These are phyloP conservation scores for Alternaria ethzedia DNA, from an alignment of 2,329 filamentous ascomycete species.

Conservation along the genomic window DNA sequence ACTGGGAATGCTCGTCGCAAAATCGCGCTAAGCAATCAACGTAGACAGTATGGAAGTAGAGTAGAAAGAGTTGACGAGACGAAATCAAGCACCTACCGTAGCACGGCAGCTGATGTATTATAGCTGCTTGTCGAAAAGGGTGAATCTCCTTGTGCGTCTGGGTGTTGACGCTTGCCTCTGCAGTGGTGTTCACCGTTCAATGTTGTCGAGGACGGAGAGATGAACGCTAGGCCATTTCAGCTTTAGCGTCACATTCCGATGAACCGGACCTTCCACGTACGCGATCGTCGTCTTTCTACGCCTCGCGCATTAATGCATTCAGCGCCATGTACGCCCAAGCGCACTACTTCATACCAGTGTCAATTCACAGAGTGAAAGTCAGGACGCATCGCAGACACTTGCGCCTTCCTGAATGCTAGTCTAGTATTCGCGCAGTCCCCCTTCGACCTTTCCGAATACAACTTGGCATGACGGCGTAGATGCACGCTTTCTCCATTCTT, in stretches of 20 bases:
- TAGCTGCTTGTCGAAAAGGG: neutral
- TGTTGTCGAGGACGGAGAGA: slow-evolving; percentile 3
- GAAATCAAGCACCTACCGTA: neutral
- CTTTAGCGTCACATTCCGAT: slow-evolving; percentile 5
- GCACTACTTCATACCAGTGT: slow-evolving; percentile 12
- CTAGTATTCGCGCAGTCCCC: neutral
- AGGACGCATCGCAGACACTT: neutral
- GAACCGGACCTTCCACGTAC: slow-evolving; percentile 16
- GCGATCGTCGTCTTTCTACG: slow-evolving; percentile 6
- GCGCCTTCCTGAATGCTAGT: neutral
- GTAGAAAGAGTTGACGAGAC: neutral
- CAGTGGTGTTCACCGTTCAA: neutral
- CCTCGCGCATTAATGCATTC: slow-evolving; percentile 6
- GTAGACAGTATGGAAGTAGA: neutral
- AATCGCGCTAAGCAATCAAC: slow-evolving; percentile 13
- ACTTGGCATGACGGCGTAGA: slow-evolving; percentile 58
- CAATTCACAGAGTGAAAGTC: neutral
- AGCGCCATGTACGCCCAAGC: slow-evolving; percentile 24
- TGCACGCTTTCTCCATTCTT: slow-evolving; percentile 97
- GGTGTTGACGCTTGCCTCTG: neutral
- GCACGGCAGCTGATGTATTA: neutral
- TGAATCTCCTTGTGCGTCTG: neutral
- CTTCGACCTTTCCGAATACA: neutral
- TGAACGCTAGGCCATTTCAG: neutral
- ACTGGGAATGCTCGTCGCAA: neutral